Conservation (phyloP, 164 flowering plant genomes). For the Aristolochia contorta region DNA sequence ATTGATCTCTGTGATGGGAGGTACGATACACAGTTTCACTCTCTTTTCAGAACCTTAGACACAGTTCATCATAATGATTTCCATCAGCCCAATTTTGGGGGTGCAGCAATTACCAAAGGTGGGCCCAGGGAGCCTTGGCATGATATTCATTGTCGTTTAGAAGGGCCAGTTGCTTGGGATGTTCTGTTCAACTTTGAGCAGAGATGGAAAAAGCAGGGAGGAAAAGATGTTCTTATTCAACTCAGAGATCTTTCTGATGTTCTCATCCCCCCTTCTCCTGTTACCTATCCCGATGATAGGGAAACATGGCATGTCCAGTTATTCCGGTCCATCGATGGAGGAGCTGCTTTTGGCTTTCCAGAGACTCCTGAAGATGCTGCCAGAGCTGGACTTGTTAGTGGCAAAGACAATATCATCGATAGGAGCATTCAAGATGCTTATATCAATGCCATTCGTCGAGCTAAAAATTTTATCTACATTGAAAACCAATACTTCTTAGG, state of each 20-base stretch:
- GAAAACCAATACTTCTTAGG: slow-evolving; percentile 80
- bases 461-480: slow-evolving; percentile 59
- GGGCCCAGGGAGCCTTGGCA: slow-evolving; percentile 92
- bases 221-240: slow-evolving; percentile 34
- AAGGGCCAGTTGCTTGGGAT: slow-evolving; percentile 81
- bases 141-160: slow-evolving; percentile 59
- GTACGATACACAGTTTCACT: slow-evolving; percentile 59
- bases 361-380: slow-evolving; percentile 55
- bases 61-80: slow-evolving; percentile 57
- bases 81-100: slow-evolving; percentile 59
- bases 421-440: slow-evolving; percentile 76
- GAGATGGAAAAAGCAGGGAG: slow-evolving; percentile 73
- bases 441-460: slow-evolving; percentile 68
- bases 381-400: slow-evolving; percentile 48
- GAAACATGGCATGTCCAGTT: slow-evolving; percentile 75
- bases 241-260: slow-evolving; percentile 30
- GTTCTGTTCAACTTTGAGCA: slow-evolving; percentile 71
- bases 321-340: slow-evolving; percentile 75
- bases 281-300: slow-evolving; percentile 34
- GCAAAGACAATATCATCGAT: slow-evolving; percentile 57
- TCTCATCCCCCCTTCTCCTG: slow-evolving; percentile 52
- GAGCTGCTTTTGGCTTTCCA: slow-evolving; percentile 69
- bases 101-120: slow-evolving; percentile 49
- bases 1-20: slow-evolving; percentile 76
- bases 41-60: slow-evolving; percentile 54